These are phyloP conservation scores for Tolypocladium album DNA, from an alignment of 2,329 filamentous ascomycete genomes.

Conservation along the genomic window DNA sequence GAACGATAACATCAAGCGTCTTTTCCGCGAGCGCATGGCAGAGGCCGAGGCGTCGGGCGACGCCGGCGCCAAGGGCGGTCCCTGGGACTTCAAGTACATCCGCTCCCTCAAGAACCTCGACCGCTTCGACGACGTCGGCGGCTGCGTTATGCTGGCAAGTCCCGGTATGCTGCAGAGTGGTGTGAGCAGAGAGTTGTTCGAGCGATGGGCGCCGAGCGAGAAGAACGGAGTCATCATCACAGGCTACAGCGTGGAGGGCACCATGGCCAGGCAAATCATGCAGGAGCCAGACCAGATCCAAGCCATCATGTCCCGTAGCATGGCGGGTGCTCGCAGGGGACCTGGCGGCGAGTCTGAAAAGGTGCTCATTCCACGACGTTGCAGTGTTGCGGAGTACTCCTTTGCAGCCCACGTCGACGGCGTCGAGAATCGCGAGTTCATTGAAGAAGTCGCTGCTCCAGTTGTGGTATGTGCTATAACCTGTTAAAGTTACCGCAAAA, in stretches of 20 bases:
- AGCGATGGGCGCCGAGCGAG: conserved; percentile 91
- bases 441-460: conserved; percentile 83
- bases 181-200: conserved; percentile 82
- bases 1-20: conserved; percentile 97
- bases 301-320: conserved; percentile 75
- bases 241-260: conserved; percentile 95
- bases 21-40: conserved; percentile 88
- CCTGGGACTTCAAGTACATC: conserved; percentile 96
- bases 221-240: conserved; percentile 99
- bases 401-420: conserved; percentile 97
- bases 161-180: conserved; percentile 98
- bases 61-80: conserved; percentile 64
- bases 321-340: conserved; percentile 49
- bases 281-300: conserved; percentile 92
- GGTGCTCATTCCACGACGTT: conserved; percentile 82
- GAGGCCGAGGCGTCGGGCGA: conserved; percentile 77
- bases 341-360: conserved; percentile 67
- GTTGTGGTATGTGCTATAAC: conserved; percentile 63
- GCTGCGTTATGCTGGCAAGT: conserved; percentile 93
- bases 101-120: conserved; percentile 87
- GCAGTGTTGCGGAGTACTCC: conserved; percentile 86
- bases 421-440: conserved; percentile 90
- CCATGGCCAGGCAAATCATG: conserved; percentile 93
- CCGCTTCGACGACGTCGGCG: conserved; percentile 88
- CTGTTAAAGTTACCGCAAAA: conserved; percentile 3